Conservation (phyloP, 345 rosid species). For the Lepidium sativum region DNA sequence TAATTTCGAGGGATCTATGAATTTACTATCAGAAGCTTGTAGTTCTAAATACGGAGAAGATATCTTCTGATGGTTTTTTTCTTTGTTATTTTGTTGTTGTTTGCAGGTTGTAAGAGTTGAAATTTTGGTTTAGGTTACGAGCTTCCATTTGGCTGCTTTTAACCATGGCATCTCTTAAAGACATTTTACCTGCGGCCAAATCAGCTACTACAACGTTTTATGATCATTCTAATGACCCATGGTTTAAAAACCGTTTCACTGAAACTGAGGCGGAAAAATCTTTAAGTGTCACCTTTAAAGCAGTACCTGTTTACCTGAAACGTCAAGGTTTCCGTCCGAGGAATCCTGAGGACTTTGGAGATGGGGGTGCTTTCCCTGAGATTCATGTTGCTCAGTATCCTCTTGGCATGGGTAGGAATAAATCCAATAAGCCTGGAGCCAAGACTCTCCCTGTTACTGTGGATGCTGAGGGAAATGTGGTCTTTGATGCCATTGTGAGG, state of each 20-base stretch:
- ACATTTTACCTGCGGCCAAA: constrained; percentile 62
- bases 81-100: neutral
- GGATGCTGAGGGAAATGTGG: constrained; percentile 83
- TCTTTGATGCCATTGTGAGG: constrained; percentile 83
- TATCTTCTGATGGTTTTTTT: neutral
- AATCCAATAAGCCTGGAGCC: constrained; percentile 47
- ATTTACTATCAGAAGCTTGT: neutral
- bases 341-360: constrained; percentile 86
- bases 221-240: constrained; percentile 84
- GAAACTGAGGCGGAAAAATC: constrained; percentile 41
- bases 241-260: constrained; percentile 74
- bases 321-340: constrained; percentile 75
- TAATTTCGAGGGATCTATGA: neutral
- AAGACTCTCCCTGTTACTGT: constrained; percentile 77
- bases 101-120: neutral
- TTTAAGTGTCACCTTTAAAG: constrained; percentile 31
- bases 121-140: too few species aligned
- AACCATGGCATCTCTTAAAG: constrained; percentile 55
- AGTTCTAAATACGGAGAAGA: neutral
- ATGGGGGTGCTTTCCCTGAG: constrained; percentile 98
- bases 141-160: neutral
- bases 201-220: constrained; percentile 44
- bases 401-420: constrained; percentile 54
- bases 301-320: constrained; percentile 63
- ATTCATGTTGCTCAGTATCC: constrained; percentile 87